Evolutionary conservation across 2,329 filamentous ascomycete species (phyloP).

Genomic region (Akanthomyces uredinophilus): DNA sequence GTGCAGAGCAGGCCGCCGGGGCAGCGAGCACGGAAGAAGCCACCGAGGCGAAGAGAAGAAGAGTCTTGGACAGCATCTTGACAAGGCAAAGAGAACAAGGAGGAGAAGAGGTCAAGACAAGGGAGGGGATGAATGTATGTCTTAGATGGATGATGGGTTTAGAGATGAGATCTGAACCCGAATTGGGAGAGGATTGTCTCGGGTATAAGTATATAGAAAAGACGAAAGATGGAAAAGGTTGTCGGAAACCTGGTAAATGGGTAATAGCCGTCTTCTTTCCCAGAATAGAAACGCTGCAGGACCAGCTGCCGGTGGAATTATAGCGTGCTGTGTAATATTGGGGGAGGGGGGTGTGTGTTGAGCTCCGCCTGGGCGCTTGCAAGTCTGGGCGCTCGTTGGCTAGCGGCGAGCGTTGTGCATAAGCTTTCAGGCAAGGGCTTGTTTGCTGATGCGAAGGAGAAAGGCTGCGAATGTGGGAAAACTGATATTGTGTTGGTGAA

Average conservation of each 20-base stretch:
- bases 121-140: not conserved
- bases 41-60: constrained; percentile 31
- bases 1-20: constrained; percentile 18
- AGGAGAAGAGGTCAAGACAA: not conserved
- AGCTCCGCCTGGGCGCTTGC: constrained; percentile 12
- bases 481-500: not conserved
- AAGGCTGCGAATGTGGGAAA: not conserved
- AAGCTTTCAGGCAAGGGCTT: not conserved
- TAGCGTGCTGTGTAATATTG: constrained; percentile 4
- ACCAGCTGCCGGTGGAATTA: not conserved
- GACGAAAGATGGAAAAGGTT: not conserved
- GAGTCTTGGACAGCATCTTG: constrained; percentile 30
- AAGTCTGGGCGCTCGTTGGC: constrained; percentile 2
- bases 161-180: constrained; percentile 11
- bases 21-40: constrained; percentile 26
- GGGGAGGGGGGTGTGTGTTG: not conserved
- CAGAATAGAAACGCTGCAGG: constrained; percentile 13
- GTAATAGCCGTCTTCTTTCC: not conserved
- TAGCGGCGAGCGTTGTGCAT: constrained; percentile 3
- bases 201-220: constrained; percentile 8
- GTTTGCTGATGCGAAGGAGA: not conserved
- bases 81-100: not conserved
- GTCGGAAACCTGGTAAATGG: not conserved
- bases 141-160: constrained; percentile 1
- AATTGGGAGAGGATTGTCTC: constrained; percentile 13